Conservation (phyloP, 2,329 filamentous ascomycete species). For the Daldinia sp. region DNA sequence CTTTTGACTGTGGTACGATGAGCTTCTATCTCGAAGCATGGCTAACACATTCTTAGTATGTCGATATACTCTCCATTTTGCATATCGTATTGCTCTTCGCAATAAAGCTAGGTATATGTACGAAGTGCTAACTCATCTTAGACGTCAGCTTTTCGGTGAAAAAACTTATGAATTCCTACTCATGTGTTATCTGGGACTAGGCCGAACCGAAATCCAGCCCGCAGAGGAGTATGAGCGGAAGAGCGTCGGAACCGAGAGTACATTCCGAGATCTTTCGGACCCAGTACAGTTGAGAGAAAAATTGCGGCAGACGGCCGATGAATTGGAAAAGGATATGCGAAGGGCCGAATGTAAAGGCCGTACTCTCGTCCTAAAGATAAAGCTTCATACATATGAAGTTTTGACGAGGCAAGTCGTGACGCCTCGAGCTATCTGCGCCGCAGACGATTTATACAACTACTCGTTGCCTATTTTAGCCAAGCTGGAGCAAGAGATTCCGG, state of each 20-base stretch:
- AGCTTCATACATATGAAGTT: constrained; percentile 94
- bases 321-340: constrained; percentile 86
- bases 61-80: constrained; percentile 12
- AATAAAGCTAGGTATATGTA: neutral
- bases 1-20: neutral
- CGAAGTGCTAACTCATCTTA: constrained; percentile 18
- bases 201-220: constrained; percentile 85
- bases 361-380: constrained; percentile 93
- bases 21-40: neutral
- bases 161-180: constrained; percentile 92
- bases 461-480: constrained; percentile 86
- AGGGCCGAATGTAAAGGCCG: constrained; percentile 86
- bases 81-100: neutral
- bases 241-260: constrained; percentile 92
- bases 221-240: constrained; percentile 92
- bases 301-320: constrained; percentile 82
- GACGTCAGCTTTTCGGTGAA: constrained; percentile 82
- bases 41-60: constrained; percentile 32
- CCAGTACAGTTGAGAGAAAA: constrained; percentile 78
- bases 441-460: constrained; percentile 86
- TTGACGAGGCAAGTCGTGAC: constrained; percentile 83
- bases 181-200: constrained; percentile 85
- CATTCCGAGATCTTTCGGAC: constrained; percentile 83
- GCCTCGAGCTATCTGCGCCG: constrained; percentile 76
- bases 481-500: constrained; percentile 84